Base-by-base conservation (phyloP, 768 basidiomycete genomes). In the Ramaria sp. region DNA sequence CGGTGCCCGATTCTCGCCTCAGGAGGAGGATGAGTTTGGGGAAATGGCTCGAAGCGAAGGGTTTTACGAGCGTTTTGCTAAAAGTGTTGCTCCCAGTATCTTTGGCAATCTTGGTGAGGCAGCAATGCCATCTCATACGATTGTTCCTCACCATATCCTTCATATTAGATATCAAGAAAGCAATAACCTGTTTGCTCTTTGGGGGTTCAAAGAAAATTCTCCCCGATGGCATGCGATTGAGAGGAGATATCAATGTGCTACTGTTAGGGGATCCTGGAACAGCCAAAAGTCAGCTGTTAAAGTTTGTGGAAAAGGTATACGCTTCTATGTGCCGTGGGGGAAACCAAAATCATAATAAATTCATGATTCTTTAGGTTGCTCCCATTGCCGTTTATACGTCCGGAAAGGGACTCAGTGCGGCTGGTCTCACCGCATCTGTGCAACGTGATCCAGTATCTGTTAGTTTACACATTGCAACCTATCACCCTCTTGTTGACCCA, bases 301-400 rank as follows among this genome's bases (percentile, higher is more conserved):
- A 99, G 66, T 99, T 99, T 62, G 96, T 98, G 12, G 96, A 99
- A 69, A 99, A 98, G 74, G 84, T 86, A 43, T 30, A 64, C 38
- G 9, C 34, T 13, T 11, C 53, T 17, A 27, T 47, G 0, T 43
- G 37, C 43, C 5, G 51, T 6, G 30, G 19, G 10, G 15, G 10
- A 37, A 37, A 37, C n/a, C n/a, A n/a, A n/a, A n/a, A n/a, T n/a
- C 6, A 56, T 27, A 17, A 17, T 33, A n/a, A 4, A 13, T 7
- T 50, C 49, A 59, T 43, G 39, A 13, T 7, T 27, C 6, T 47
- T 7, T 57, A 91, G 88, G 94, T 97, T 48, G 93, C 96, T 0
- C 96, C 96, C 0, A 94, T 98, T 60, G 90, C 95, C 0, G 96
- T 99, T 0, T 98, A 99, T 68, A 98, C 96, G 0, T 96, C 94